Base-by-base conservation (phyloP, 2,329 filamentous ascomycete species). In the Albophoma yamanashiensis region DNA sequence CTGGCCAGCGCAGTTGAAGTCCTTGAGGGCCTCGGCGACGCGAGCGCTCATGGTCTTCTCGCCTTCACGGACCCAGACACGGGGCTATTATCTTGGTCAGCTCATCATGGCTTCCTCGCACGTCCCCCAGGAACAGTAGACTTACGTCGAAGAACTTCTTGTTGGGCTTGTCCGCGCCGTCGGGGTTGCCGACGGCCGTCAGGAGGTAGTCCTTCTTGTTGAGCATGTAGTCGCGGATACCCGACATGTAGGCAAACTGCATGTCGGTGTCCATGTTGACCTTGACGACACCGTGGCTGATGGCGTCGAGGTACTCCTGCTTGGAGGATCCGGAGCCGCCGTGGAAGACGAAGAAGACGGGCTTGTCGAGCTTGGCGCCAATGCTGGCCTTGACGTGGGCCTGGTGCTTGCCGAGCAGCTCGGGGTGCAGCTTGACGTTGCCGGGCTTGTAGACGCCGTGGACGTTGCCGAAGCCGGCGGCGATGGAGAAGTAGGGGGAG, bases 321-420 rank as follows among this genome's bases (percentile, higher is more conserved):
- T 96, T 95, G 75, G 84, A 83, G 66, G 90, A 95, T 68, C 94
- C 94, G 65, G 91, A 96, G 70, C 94, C 94, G 72, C 94, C 94
- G 84, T 99, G 94, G 89, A 99, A 99, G 76, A 99, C 94, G 72
- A 99, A 91, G 87, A 92, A 97, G 73, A 97, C 90, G 68, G 94
- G 94, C 88, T 97, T 97, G 73, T 89, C 83, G 66, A 89, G 84
- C 69, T 83, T 79, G 70, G 84, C 79, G 67, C 78, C 76, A 66
- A 88, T 85, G 82, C 95, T 85, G 78, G 93, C 86, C 78, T 91
- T 86, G 76, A 97, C 91, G 77, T 89, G 91, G 65, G 82, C 83
- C 82, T 99, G 94, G 86, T 99, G 94, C 89, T 97, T 97, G 77
- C 85, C 84, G 70, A 99, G 89, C 58, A 99, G 88, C 80, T 96